These are phyloP conservation scores for Heterobasidion occidentale DNA, from an alignment of 1,284 basidiomycete genomes.

Conservation along the genomic window DNA sequence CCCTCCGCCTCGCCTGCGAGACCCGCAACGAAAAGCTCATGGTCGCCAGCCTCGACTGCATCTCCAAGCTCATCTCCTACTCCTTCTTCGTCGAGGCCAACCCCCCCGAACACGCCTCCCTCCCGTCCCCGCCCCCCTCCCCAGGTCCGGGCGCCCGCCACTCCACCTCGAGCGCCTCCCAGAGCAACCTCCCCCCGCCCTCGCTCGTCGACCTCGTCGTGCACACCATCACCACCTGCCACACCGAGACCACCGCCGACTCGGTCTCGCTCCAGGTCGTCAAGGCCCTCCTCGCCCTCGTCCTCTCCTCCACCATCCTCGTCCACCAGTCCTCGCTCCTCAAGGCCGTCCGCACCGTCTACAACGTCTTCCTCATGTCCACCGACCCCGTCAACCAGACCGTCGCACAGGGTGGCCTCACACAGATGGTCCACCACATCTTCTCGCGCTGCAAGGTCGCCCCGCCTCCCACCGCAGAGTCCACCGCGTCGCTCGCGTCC, in stretches of 20 bases:
- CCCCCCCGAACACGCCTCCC: conserved; percentile 22
- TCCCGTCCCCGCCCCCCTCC: conserved; percentile 65
- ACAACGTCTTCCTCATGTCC: conserved; percentile 92
- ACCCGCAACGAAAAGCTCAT: conserved; percentile 87
- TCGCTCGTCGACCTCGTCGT: conserved; percentile 87
- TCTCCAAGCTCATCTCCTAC: conserved; percentile 93
- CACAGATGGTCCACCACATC: conserved; percentile 95
- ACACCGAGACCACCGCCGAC: conserved; percentile 81
- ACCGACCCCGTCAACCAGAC: conserved; percentile 89
- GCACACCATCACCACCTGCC: conserved; percentile 89
- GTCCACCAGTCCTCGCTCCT: conserved; percentile 88
- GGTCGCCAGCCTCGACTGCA: conserved; percentile 92
- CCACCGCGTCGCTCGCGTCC: conserved; percentile 14
- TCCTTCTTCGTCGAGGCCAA: conserved; percentile 82
- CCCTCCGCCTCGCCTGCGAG: conserved; percentile 89
- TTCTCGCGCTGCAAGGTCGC: conserved; percentile 66
- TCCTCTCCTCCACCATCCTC: conserved; percentile 78
- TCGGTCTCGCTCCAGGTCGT: conserved; percentile 92
- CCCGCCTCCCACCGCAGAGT: conserved; percentile 1
- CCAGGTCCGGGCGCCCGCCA: conserved; percentile 42
- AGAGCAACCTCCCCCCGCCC: conserved; percentile 44
- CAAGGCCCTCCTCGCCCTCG: conserved; percentile 84
- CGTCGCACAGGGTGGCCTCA: conserved; percentile 92
- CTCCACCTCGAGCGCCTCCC: conserved; percentile 27
- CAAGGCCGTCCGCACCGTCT: conserved; percentile 93